Evolutionary conservation across 495 filamentous ascomycete genomes (phyloP).

Genomic region (Thozetella sp.): DNA sequence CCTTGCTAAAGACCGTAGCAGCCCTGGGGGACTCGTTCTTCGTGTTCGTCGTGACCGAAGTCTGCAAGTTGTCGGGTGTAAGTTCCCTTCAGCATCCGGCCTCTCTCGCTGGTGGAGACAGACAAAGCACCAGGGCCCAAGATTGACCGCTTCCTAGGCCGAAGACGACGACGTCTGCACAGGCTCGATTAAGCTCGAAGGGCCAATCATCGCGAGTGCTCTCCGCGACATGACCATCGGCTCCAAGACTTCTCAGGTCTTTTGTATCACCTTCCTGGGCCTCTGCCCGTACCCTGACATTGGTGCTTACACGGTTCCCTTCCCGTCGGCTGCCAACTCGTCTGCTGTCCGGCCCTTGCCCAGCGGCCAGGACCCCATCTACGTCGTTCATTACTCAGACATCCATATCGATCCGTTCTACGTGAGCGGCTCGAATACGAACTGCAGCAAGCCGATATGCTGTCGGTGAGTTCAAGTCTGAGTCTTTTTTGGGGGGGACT

Average conservation of each 20-base stretch:
- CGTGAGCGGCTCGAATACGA: conserved; percentile 46
- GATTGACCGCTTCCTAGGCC: conserved; percentile 10
- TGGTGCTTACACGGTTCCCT: conserved; percentile 36
- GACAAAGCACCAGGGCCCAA: background rate
- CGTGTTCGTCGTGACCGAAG: conserved; percentile 36
- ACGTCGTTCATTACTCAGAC: conserved; percentile 58
- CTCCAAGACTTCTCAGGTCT: conserved; percentile 47
- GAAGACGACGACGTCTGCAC: conserved; percentile 53
- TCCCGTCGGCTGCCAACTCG: conserved; percentile 47
- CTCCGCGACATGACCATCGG: conserved; percentile 44
- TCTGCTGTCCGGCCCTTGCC: conserved; percentile 34
- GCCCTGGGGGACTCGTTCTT: conserved; percentile 42
- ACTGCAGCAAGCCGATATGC: conserved; percentile 59
- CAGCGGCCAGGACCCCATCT: conserved; percentile 45
- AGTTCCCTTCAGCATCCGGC: background rate
- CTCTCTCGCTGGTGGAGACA: background rate
- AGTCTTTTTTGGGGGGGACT: too few species aligned
- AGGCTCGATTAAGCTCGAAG: conserved; percentile 47
- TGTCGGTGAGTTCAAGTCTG: conserved; percentile 44
- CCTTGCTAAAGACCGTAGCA: conserved; percentile 46
- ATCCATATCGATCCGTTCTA: conserved; percentile 58
- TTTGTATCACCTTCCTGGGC: conserved; percentile 49
- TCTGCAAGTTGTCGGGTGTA: conserved; percentile 48
- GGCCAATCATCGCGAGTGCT: conserved; percentile 47
- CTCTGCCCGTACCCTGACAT: conserved; percentile 51